Evolutionary conservation across 345 rosid species (phyloP).

Genomic region (Euphorbia tirucalli): DNA sequence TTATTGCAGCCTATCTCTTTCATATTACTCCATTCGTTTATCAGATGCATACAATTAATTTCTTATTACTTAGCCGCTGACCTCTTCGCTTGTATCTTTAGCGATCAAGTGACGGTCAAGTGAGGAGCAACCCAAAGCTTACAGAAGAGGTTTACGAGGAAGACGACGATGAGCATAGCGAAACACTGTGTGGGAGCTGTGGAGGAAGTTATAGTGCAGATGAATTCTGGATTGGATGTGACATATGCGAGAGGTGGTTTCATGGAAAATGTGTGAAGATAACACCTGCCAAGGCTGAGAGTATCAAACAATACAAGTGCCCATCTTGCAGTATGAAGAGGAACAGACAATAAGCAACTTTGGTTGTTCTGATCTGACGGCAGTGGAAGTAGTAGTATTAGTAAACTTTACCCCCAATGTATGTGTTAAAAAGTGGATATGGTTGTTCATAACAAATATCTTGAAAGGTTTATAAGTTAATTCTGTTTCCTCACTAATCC

Average conservation of each 20-base stretch:
- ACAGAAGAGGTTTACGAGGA: conserved; percentile 60
- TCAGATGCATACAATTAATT: not conserved
- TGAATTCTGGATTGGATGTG: conserved; percentile 91
- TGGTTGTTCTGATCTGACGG: not conserved
- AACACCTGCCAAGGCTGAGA: conserved; percentile 82
- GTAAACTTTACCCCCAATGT: conserved; percentile 12
- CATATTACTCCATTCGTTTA: not conserved
- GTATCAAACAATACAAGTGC: conserved; percentile 84
- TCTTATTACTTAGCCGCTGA: not conserved
- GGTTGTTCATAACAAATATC: conserved; percentile 33
- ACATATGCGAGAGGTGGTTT: conserved; percentile 85
- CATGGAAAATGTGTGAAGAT: conserved; percentile 89
- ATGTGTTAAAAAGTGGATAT: conserved; percentile 12
- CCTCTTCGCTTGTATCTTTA: conserved; percentile 20
- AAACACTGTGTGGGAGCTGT: conserved; percentile 80
- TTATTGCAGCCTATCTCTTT: not conserved
- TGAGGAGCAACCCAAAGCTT: conserved; percentile 50
- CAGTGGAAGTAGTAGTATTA: conserved; percentile 10
- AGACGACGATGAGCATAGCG: conserved; percentile 83
- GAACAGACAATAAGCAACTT: conserved; percentile 32
- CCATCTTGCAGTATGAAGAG: conserved; percentile 75
- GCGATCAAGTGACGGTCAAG: conserved; percentile 70
- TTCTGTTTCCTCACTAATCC: conserved; percentile 17
- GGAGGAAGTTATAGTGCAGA: conserved; percentile 73
- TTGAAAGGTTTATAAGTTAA: conserved; percentile 17